These are phyloP conservation scores for Cercospora beticola DNA, from an alignment of 2,329 filamentous ascomycete species.

Conservation along the genomic window DNA sequence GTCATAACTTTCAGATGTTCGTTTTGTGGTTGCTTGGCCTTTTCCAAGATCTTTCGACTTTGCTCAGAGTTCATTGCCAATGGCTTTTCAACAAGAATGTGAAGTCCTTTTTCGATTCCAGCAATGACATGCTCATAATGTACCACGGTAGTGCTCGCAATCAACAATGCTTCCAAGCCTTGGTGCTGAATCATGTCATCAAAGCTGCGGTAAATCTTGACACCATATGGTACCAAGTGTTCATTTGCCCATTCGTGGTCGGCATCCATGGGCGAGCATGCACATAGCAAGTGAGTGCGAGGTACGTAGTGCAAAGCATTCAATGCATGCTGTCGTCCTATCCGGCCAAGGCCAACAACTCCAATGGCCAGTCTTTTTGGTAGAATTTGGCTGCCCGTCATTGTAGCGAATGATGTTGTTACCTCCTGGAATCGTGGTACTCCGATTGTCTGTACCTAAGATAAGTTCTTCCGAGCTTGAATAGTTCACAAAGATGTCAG, in stretches of 20 bases:
- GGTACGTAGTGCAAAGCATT: constrained; percentile 48
- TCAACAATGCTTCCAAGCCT: constrained; percentile 55
- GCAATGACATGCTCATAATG: constrained; percentile 59
- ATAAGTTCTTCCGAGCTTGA: not conserved
- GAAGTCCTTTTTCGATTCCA: constrained; percentile 54
- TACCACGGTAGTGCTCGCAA: constrained; percentile 55
- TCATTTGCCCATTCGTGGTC: constrained; percentile 47
- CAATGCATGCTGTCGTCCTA: constrained; percentile 22
- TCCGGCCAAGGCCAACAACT: constrained; percentile 23
- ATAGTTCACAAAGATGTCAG: not conserved
- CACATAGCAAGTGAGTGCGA: constrained; percentile 46
- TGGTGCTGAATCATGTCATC: constrained; percentile 58
- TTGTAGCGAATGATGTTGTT: not conserved
- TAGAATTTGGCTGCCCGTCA: not conserved
- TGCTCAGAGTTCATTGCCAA: constrained; percentile 30
- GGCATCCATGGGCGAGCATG: constrained; percentile 44
- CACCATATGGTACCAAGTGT: constrained; percentile 53
- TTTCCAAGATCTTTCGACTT: constrained; percentile 15
- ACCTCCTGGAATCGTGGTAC: not conserved
- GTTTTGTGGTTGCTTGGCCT: constrained; percentile 22
- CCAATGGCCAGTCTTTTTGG: constrained; percentile 19
- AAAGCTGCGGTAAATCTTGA: constrained; percentile 55
- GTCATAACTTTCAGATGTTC: constrained; percentile 44
- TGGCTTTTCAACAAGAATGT: constrained; percentile 59
- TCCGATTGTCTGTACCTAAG: not conserved